Percentiles rank a stretch among this genome's conserved stretches.
phyloP scores from a whole-genome alignment of 2,329 filamentous ascomycete genomes.

The Colletotrichum sublineola region DNA sequence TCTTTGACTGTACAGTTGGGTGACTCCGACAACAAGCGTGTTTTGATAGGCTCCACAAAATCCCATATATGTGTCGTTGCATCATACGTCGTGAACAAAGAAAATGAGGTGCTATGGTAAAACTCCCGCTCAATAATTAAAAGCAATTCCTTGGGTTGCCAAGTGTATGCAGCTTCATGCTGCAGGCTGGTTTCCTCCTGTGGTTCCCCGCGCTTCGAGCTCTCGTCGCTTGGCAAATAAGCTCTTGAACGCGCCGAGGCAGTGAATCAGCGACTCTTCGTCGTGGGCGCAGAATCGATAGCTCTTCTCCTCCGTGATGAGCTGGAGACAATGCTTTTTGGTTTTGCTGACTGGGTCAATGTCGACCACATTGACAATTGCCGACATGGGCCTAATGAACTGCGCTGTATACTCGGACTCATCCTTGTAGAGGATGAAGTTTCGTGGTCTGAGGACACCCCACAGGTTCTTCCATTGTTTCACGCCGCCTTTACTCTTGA shows the following conservation, averaged over 20 bases:
- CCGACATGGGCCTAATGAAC: conserved; percentile 82
- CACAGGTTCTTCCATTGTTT: conserved; percentile 96
- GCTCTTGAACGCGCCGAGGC: conserved; percentile 93
- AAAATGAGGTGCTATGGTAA: neutral
- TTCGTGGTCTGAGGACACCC: conserved; percentile 89
- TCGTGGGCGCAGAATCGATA: conserved; percentile 82
- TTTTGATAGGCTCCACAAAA: conserved; percentile 20
- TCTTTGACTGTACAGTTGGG: neutral
- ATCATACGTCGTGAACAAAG: conserved; percentile 34
- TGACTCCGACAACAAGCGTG: neutral
- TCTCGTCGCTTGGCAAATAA: conserved; percentile 79
- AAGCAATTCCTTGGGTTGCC: conserved; percentile 4
- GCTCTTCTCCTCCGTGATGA: conserved; percentile 93
- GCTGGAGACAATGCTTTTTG: conserved; percentile 88
- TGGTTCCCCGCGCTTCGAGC: conserved; percentile 64
- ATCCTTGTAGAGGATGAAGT: conserved; percentile 92
- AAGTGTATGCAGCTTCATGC: conserved; percentile 28
- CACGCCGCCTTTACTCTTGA: conserved; percentile 85
- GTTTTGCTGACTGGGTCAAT: conserved; percentile 88
- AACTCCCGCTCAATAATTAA: conserved; percentile 32
- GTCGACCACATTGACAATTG: conserved; percentile 90
- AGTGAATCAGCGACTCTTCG: conserved; percentile 86
- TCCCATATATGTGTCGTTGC: conserved; percentile 12
- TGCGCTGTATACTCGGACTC: conserved; percentile 90
- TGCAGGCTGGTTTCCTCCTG: conserved; percentile 45